Conservation (phyloP, 2,329 filamentous ascomycete genomes). For the Hymenoscyphus fructigenus region DNA sequence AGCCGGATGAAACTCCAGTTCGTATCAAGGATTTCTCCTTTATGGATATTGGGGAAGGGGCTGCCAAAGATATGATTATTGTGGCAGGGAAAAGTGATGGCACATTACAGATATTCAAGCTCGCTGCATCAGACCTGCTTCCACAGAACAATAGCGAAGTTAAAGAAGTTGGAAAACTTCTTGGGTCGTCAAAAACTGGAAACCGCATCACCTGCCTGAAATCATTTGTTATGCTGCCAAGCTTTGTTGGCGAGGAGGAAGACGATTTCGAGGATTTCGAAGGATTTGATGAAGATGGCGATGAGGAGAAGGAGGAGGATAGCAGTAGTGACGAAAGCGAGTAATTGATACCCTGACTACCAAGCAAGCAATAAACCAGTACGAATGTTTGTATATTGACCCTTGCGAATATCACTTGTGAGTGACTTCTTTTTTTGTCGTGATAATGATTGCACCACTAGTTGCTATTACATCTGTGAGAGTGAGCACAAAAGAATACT, state of each 20-base stretch:
- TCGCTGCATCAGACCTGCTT: constrained; percentile 43
- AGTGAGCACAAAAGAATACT: neutral
- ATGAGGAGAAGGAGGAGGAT: constrained; percentile 21
- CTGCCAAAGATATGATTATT: constrained; percentile 52
- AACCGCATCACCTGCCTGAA: constrained; percentile 88
- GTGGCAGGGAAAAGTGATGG: constrained; percentile 84
- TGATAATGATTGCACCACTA: neutral
- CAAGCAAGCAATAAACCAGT: neutral
- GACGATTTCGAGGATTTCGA: constrained; percentile 31
- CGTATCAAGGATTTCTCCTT: constrained; percentile 89
- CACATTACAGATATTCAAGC: constrained; percentile 72
- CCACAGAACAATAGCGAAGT: constrained; percentile 35
- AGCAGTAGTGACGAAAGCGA: constrained; percentile 35
- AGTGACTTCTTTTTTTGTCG: neutral
- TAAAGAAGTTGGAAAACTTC: constrained; percentile 47
- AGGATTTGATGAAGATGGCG: constrained; percentile 27
- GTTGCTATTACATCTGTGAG: neutral
- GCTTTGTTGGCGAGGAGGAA: constrained; percentile 56
- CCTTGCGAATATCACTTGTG: neutral
- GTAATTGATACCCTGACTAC: constrained; percentile 33
- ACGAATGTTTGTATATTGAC: neutral
- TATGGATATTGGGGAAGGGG: constrained; percentile 39
- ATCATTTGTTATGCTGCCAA: constrained; percentile 79
- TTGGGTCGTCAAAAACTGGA: constrained; percentile 80
- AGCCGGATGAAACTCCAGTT: constrained; percentile 56